These are phyloP conservation scores for Herpotrichia juniperi DNA, from an alignment of 2,329 filamentous ascomycete species.

Conservation along the genomic window DNA sequence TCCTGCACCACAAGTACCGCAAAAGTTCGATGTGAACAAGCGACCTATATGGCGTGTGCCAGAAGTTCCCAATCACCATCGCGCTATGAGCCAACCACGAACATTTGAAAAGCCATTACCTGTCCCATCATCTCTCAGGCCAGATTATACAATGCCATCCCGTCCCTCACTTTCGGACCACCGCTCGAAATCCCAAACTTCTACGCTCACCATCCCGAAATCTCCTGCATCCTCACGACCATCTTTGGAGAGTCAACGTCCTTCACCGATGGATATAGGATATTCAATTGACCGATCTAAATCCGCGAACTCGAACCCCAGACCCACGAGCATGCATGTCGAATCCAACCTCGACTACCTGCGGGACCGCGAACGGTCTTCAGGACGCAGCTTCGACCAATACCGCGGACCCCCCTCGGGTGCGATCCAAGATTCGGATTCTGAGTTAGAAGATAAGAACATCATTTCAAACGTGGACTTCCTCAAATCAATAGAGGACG, in stretches of 20 bases:
- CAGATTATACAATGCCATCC: conserved; percentile 44
- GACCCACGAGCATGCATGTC: conserved; percentile 83
- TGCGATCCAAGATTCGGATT: conserved; percentile 43
- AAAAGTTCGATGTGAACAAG: conserved; percentile 48
- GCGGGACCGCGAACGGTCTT: conserved; percentile 72
- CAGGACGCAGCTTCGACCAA: conserved; percentile 42
- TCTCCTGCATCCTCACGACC: conserved; percentile 66
- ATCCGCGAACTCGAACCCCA: conserved; percentile 69
- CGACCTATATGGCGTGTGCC: conserved; percentile 63
- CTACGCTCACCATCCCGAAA: conserved; percentile 58
- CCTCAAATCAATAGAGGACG: conserved; percentile 73
- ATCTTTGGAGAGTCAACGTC: conserved; percentile 74
- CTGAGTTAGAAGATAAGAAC: conserved; percentile 64
- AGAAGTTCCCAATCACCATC: conserved; percentile 46
- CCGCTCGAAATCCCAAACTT: conserved; percentile 58
- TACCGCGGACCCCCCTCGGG: conserved; percentile 34
- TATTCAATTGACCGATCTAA: conserved; percentile 65
- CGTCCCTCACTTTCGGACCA: conserved; percentile 53
- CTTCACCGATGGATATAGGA: conserved; percentile 65
- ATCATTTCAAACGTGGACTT: conserved; percentile 85
- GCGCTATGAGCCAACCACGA: conserved; percentile 58
- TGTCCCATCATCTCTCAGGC: conserved; percentile 44
- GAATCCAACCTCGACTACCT: conserved; percentile 84
- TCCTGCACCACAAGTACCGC: conserved; percentile 28
- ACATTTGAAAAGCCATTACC: conserved; percentile 44